Evolutionary conservation across 208 protist genomes (phyloP).

Genomic region (Crithidia acanthocephali): DNA sequence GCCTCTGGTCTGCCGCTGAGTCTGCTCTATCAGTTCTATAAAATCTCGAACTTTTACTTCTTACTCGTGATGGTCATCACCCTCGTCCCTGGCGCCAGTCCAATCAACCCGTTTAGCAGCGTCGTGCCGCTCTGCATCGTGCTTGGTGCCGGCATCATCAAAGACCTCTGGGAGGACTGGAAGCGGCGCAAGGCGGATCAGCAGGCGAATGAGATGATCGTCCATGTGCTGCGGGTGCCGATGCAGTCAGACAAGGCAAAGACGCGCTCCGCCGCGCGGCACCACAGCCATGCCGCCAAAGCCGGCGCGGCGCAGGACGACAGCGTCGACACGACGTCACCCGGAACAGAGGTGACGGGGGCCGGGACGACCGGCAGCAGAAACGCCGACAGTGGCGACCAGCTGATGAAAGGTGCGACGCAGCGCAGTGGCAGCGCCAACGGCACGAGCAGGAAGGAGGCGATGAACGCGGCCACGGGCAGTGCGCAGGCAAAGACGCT

Average conservation of each 20-base stretch:
- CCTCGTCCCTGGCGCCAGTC: slow-evolving; percentile 83
- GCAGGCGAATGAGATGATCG: slow-evolving; percentile 54
- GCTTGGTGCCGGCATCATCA: slow-evolving; percentile 82
- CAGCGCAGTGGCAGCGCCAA: background rate
- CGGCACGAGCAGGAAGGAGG: background rate
- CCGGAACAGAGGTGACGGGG: background rate
- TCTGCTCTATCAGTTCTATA: slow-evolving; percentile 88
- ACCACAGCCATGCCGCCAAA: background rate
- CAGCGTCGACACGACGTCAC: background rate
- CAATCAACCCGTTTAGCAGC: slow-evolving; percentile 90
- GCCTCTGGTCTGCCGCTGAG: slow-evolving; percentile 66
- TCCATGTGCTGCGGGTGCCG: slow-evolving; percentile 49
- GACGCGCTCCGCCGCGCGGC: background rate
- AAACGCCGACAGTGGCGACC: background rate
- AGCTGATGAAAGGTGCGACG: background rate
- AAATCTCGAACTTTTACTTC: slow-evolving; percentile 95
- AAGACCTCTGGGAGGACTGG: slow-evolving; percentile 90
- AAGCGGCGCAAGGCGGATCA: slow-evolving; percentile 66
- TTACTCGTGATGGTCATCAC: slow-evolving; percentile 89
- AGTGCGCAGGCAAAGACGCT: too few species aligned
- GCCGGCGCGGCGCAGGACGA: background rate
- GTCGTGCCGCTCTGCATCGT: slow-evolving; percentile 87
- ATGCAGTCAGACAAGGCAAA: slow-evolving; percentile 4
- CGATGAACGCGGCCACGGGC: background rate
- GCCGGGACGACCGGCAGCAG: background rate